Evolutionary conservation across 306 rosid species (phyloP).

Genomic region (Parietaria judaica): DNA sequence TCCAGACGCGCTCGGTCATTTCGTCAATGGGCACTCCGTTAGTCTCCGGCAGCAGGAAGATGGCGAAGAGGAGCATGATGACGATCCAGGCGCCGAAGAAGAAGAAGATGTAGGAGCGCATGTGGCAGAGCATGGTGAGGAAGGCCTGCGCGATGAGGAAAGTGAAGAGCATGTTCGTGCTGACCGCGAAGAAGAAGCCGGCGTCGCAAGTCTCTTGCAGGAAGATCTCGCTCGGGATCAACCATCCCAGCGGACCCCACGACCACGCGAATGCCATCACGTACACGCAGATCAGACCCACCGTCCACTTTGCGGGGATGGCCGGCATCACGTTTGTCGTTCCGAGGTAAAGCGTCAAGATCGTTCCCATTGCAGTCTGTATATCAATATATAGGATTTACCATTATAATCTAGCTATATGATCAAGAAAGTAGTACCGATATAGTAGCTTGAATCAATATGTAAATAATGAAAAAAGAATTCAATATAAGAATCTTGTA

Average conservation of each 20-base stretch:
- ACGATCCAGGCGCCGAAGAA: neutral
- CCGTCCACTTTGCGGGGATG: neutral
- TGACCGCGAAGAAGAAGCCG: no score
- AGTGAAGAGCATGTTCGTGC: no score
- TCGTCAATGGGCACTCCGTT: no score
- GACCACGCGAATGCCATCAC: neutral
- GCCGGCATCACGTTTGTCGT: constrained; percentile 11
- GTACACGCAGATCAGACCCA: constrained; percentile 13
- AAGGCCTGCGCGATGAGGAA: constrained; percentile 9
- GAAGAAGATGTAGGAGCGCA: constrained; percentile 24
- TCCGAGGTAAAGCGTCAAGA: constrained; percentile 7
- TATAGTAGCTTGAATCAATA: no score
- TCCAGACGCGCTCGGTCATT: constrained; percentile 23
- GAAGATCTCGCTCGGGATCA: no score
- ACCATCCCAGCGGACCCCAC: constrained; percentile 26
- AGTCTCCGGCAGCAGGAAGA: constrained; percentile 1
- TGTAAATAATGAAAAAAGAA: neutral
- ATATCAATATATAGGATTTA: neutral
- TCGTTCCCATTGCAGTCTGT: constrained; percentile 5
- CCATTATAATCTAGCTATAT: neutral
- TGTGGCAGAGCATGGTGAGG: constrained; percentile 24
- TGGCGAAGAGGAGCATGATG: neutral
- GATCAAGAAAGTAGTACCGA: no score
- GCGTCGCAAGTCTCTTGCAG: no score
- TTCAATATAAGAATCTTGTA: neutral